Base-by-base conservation (phyloP, 495 filamentous ascomycete genomes). In the Gamarada debralockiae region DNA sequence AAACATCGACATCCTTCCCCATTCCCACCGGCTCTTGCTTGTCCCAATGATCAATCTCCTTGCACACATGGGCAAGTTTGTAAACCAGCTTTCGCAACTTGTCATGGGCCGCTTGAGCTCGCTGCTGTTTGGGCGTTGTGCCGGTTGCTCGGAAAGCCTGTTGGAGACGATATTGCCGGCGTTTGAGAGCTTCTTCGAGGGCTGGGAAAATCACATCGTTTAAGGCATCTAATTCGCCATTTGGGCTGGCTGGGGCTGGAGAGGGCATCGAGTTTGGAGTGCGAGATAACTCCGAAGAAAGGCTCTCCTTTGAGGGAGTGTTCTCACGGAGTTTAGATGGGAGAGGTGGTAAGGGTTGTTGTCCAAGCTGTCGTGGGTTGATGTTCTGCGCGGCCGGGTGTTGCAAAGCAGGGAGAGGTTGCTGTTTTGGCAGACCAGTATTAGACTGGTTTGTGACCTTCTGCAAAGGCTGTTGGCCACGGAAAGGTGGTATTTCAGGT, bases 41-140 rank as follows among this genome's bases (percentile, higher is more conserved):
- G 65, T 98, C 93, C 68, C 82, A 86, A 39, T 83, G 78, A 63
- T 98, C 92, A 56, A 98, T 89, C 66, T 93, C 89, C 58, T 80
- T 81, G 64, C 95, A 92, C 14, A 91, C 74, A 42, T 84, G 76
- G 2, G 82, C 83, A 8, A 90, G 73, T 55, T 92, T 91, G 54
- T 80, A 81, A 6, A 93, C 84, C 17, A 92, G 74, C 56, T 82
- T 81, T 58, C 85, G 82, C 44, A 98, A 81, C 61, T 84, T 83
- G 33, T 90, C 89, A 61, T 97, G 92, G 2, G 85, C 83, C 24
- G 85, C 83, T 60, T 90, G 85, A 37, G 79, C 78, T 4, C 81
- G 78, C 61, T 82, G 75, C 63, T 77, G 75, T 44, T 73, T 73
- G 7, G 75, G 70, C n/a, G 74, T 79, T 36, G 61, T 45, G 31